These are phyloP conservation scores for Suillus brevipes DNA, from an alignment of 768 basidiomycete genomes.

Conservation along the genomic window DNA sequence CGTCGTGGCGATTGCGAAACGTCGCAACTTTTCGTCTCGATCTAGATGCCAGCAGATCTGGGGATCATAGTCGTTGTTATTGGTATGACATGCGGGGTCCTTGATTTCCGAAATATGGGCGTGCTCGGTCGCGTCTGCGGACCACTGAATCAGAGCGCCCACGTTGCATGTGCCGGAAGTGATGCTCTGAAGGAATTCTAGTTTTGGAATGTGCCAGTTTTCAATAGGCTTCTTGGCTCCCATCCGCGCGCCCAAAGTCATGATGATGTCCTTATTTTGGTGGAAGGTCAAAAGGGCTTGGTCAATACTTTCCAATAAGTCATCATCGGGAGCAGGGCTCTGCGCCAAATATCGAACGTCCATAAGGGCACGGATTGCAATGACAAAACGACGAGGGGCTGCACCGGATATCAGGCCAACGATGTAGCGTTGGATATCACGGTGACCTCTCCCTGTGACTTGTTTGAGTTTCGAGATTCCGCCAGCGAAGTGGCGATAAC, in stretches of 20 bases:
- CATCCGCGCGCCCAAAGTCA: neutral
- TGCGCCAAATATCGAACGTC: slow-evolving; percentile 41
- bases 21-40: too few species aligned
- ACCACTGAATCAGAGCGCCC: too few species aligned
- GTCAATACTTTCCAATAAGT: neutral
- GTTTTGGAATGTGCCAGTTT: neutral
- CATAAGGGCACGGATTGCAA: slow-evolving; percentile 34
- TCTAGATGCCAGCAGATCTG: too few species aligned
- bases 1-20: too few species aligned
- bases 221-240: neutral
- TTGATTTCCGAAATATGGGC: too few species aligned
- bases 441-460: slow-evolving; percentile 39
- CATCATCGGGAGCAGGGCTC: slow-evolving; percentile 10
- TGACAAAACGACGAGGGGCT: slow-evolving; percentile 30
- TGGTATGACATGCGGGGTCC: too few species aligned
- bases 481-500: slow-evolving; percentile 38
- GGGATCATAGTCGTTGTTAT: too few species aligned
- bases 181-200: too few species aligned
- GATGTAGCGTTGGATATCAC: slow-evolving; percentile 38
- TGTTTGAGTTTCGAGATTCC: slow-evolving; percentile 45
- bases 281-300: neutral
- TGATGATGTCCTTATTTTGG: neutral
- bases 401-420: slow-evolving; percentile 37
- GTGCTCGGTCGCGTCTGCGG: too few species aligned
- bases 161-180: too few species aligned